Conservation (phyloP, 257 asterid genomes). For the Mitragyna speciosa region DNA sequence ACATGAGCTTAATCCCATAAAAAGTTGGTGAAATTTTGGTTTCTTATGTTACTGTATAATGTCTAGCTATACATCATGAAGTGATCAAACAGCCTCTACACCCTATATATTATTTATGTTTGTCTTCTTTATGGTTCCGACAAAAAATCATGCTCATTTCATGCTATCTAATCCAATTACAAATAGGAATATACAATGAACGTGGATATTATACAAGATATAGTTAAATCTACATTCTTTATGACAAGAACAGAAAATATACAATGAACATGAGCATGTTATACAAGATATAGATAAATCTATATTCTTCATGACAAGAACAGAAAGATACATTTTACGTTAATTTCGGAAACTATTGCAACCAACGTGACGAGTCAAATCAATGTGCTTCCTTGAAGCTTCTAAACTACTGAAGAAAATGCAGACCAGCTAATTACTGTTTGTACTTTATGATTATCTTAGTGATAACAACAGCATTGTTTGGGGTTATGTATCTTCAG, state of each 20-base stretch:
- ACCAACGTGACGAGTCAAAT: background rate
- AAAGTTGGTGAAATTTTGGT: slow-evolving; percentile 5
- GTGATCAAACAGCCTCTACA: background rate
- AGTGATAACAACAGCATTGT: background rate
- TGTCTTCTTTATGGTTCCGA: slow-evolving; percentile 7
- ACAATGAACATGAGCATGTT: background rate
- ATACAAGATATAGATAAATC: background rate
- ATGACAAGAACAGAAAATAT: background rate
- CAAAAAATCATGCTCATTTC: slow-evolving; percentile 7
- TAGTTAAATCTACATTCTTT: background rate
- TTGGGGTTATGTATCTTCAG: background rate
- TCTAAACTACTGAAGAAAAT: background rate
- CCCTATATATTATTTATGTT: background rate
- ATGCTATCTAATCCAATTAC: background rate
- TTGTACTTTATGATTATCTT: background rate
- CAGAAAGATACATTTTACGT: background rate
- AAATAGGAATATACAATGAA: background rate
- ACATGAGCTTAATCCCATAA: background rate
- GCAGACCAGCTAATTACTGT: background rate
- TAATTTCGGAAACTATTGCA: background rate
- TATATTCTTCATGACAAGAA: background rate
- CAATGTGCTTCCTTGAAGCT: background rate
- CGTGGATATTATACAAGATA: background rate
- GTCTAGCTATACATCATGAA: background rate
- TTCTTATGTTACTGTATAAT: background rate